Evolutionary conservation across 2,329 filamentous ascomycete species (phyloP).

Genomic region (Cladosporium velox): DNA sequence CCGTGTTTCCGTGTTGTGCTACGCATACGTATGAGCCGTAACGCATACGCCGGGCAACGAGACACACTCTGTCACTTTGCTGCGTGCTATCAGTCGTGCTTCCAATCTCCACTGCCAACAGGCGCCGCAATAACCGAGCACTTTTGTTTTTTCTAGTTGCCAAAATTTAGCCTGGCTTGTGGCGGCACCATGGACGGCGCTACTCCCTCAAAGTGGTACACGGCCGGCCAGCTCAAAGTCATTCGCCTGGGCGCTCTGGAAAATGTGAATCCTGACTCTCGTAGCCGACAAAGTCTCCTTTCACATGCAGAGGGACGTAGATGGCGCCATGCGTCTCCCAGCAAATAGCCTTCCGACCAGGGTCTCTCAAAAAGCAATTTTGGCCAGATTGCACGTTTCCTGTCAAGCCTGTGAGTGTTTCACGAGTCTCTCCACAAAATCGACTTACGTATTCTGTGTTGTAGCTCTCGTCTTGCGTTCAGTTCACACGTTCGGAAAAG

Average conservation of each 20-base stretch:
- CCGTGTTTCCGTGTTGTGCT: background rate
- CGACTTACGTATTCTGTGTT: background rate
- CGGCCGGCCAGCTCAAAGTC: background rate
- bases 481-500: background rate
- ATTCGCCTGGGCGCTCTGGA: background rate
- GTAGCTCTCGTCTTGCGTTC: background rate
- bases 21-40: background rate
- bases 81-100: background rate
- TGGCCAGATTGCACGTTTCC: slow-evolving; percentile 6
- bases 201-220: slow-evolving; percentile 4
- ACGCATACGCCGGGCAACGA: background rate
- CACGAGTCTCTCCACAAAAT: background rate
- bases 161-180: background rate
- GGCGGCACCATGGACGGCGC: slow-evolving; percentile 12
- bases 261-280: slow-evolving; percentile 7
- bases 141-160: background rate
- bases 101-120: background rate
- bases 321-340: slow-evolving; percentile 1
- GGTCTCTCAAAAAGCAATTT: background rate
- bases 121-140: background rate
- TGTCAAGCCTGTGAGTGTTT: slow-evolving; percentile 1
- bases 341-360: background rate
- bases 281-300: slow-evolving; percentile 1
- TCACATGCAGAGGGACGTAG: slow-evolving; percentile 10
- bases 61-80: background rate